Conservation (phyloP, 352 stramenopile species). For the Phytophthora pseudosyringae region DNA sequence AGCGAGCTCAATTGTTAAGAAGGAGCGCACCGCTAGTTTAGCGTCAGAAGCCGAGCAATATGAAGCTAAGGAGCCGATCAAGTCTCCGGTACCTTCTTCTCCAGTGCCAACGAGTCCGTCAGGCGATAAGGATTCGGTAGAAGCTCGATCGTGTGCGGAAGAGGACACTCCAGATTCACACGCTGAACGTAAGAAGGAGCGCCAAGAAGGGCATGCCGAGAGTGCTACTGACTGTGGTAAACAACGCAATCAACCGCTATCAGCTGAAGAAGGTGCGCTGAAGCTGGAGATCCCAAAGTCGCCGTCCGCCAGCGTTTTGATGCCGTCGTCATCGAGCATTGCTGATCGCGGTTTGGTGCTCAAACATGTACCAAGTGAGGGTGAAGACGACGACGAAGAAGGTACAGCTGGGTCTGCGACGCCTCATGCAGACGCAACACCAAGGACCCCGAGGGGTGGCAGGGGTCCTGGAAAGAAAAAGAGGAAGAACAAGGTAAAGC, state of each 20-base stretch:
- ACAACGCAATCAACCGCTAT: conserved; percentile 7
- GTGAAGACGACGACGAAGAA: conserved; percentile 65
- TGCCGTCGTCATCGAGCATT: conserved; percentile 19
- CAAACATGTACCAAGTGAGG: conserved; percentile 44
- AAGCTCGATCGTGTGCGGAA: conserved; percentile 27
- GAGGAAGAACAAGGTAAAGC: conserved; percentile 64
- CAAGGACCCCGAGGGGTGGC: conserved; percentile 19
- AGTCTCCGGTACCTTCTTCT: conserved; percentile 26
- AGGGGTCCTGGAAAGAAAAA: conserved; percentile 54
- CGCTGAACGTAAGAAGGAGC: conserved; percentile 14
- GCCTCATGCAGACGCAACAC: conserved; percentile 27
- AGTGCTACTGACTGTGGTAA: not conserved
- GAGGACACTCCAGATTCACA: conserved; percentile 26
- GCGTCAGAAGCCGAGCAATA: conserved; percentile 4
- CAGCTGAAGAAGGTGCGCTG: conserved; percentile 10
- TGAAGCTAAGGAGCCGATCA: not conserved
- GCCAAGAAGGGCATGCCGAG: not conserved
- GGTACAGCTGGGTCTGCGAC: conserved; percentile 27
- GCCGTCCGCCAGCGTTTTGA: conserved; percentile 18
- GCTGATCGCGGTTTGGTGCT: conserved; percentile 12
- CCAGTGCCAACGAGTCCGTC: conserved; percentile 15
- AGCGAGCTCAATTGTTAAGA: conserved; percentile 2
- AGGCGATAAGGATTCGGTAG: conserved; percentile 29
- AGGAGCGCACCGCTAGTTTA: conserved; percentile 1
- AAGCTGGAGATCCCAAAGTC: conserved; percentile 45